Percentiles rank a stretch among this genome's conserved stretches.
These are phyloP conservation scores for Dunaliella sp. DNA, from an alignment of 139 green algal genomes.

Conservation along the genomic window DNA sequence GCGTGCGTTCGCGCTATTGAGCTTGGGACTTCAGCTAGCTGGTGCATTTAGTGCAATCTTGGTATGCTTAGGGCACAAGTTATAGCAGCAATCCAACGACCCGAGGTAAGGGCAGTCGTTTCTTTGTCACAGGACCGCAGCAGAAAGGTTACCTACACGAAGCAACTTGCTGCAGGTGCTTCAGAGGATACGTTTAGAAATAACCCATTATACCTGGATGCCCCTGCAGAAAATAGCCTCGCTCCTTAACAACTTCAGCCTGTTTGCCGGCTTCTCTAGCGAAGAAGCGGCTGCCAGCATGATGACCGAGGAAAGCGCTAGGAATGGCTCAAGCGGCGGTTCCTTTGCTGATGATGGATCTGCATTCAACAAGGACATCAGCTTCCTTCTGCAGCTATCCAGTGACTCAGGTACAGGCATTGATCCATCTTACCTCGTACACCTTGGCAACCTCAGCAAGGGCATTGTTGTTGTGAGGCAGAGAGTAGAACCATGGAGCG, in stretches of 20 bases:
- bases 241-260: background rate
- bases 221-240: background rate
- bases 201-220: no score
- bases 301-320: background rate
- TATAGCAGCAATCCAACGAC: no score
- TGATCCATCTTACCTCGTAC: background rate
- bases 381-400: background rate
- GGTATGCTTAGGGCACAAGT: no score
- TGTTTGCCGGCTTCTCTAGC: background rate
- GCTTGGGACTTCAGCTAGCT: no score
- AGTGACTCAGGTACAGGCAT: background rate
- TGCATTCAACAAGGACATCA: background rate
- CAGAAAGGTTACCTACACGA: no score
- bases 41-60: no score
- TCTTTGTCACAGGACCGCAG: no score
- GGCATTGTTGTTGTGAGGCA: no score
- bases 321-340: background rate
- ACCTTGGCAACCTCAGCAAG: background rate
- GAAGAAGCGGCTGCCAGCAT: background rate
- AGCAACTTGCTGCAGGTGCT: no score
- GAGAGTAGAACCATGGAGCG: background rate
- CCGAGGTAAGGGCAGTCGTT: no score
- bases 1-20: no score
- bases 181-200: no score
- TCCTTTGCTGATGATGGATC: background rate